phyloP scores from a whole-genome alignment of 441 rosid genomes.

The Jatropha multifida region DNA sequence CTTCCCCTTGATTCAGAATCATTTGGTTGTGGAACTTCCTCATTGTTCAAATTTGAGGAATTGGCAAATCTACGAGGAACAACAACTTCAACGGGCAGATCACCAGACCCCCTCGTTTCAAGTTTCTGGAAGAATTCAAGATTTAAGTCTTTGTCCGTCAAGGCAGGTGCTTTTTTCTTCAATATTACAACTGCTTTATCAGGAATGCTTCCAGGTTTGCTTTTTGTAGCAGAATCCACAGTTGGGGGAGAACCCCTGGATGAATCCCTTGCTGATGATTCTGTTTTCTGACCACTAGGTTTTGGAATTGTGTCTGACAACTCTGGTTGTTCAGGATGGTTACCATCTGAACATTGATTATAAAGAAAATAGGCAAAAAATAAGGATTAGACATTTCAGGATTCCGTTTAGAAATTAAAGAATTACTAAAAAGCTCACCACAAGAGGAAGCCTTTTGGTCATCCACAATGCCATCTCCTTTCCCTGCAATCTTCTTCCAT shows the following conservation, averaged over 20 bases:
- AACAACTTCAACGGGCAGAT: constrained; percentile 89
- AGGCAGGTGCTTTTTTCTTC: constrained; percentile 83
- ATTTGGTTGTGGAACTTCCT: constrained; percentile 54
- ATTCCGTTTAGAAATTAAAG: neutral
- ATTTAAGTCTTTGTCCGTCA: constrained; percentile 82
- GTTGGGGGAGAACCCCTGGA: constrained; percentile 46
- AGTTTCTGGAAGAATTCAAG: constrained; percentile 97
- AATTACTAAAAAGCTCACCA: constrained; percentile 38
- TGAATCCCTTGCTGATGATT: constrained; percentile 47
- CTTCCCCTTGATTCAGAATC: constrained; percentile 50
- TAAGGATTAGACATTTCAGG: constrained; percentile 10
- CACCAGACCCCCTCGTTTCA: constrained; percentile 70
- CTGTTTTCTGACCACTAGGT: constrained; percentile 40
- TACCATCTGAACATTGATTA: constrained; percentile 37
- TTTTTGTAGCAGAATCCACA: constrained; percentile 49
- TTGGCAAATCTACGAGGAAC: constrained; percentile 74
- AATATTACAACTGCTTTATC: constrained; percentile 81
- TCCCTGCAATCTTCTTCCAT: constrained; percentile 86
- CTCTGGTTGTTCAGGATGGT: constrained; percentile 37
- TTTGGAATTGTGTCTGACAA: constrained; percentile 42
- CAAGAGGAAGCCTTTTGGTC: constrained; percentile 58
- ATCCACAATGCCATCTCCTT: constrained; percentile 62
- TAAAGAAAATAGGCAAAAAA: constrained; percentile 10
- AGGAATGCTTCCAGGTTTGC: constrained; percentile 61
- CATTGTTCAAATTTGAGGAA: constrained; percentile 56